These are phyloP conservation scores for Phylloporus scabripes DNA, from an alignment of 768 basidiomycete species.

Conservation along the genomic window DNA sequence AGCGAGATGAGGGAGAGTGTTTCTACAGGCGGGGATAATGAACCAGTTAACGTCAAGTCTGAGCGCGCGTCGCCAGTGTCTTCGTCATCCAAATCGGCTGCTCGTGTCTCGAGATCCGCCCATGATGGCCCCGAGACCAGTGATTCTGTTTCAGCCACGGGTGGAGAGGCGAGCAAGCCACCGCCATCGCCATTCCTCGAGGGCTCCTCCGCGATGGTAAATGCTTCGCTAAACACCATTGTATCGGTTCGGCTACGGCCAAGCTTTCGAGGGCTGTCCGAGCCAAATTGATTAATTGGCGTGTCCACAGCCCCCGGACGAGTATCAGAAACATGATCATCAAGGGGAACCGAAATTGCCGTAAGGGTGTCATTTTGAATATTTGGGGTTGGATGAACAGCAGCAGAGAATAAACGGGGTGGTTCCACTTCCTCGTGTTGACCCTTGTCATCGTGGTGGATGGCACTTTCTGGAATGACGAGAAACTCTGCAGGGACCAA, in stretches of 20 bases:
- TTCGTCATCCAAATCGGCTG: conserved; percentile 22
- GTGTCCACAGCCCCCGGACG: conserved; percentile 20
- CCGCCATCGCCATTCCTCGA: conserved; percentile 17
- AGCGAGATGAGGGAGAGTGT: conserved; percentile 24
- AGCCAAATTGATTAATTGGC: conserved; percentile 10
- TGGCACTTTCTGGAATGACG: conserved; percentile 57
- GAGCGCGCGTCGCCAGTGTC: conserved; percentile 20
- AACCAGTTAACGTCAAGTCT: conserved; percentile 13
- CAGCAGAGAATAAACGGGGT: conserved; percentile 37
- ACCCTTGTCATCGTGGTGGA: conserved; percentile 25
- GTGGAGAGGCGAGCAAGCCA: conserved; percentile 11
- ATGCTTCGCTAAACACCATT: conserved; percentile 58
- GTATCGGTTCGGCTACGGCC: conserved; percentile 66
- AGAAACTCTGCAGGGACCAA: conserved; percentile 81
- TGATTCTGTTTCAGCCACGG: conserved; percentile 9
- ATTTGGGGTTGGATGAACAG: conserved; percentile 29
- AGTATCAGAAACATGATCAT: conserved; percentile 5
- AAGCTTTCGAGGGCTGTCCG: conserved; percentile 40
- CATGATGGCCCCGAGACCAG: conserved; percentile 5
- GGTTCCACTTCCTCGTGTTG: conserved; percentile 33
- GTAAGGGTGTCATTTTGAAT: conserved; percentile 10
- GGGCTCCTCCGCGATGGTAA: conserved; percentile 36
- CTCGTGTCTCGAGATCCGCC: conserved; percentile 7
- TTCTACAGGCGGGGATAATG: conserved; percentile 28
- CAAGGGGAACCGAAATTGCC: conserved; percentile 5